These are phyloP conservation scores for Aaosphaeria pasadenensis DNA, from an alignment of 2,329 filamentous ascomycete genomes.

Conservation along the genomic window DNA sequence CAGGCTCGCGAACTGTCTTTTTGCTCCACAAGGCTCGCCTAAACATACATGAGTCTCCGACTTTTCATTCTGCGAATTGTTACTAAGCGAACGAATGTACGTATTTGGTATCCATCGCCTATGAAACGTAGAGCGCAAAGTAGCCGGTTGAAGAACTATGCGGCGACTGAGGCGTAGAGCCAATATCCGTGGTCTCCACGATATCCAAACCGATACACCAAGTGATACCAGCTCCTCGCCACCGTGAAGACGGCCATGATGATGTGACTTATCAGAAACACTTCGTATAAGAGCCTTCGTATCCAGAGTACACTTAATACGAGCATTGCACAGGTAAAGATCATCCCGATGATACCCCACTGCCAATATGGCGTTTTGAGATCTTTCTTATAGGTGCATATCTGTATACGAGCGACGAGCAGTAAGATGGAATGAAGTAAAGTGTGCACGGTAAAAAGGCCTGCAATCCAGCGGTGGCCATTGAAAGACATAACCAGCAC, in stretches of 20 bases:
- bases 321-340: slow-evolving; percentile 24
- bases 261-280: slow-evolving; percentile 35
- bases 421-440: slow-evolving; percentile 46
- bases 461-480: slow-evolving; percentile 37
- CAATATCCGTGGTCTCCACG: background rate
- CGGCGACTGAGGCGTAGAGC: background rate
- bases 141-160: background rate
- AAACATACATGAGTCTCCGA: no score
- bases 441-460: slow-evolving; percentile 45
- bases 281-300: slow-evolving; percentile 28
- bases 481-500: slow-evolving; percentile 1
- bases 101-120: background rate
- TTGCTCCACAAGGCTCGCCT: background rate
- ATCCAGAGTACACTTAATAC: slow-evolving; percentile 24
- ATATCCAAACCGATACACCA: background rate
- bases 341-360: slow-evolving; percentile 39
- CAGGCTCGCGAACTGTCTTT: background rate
- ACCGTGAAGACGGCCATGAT: slow-evolving; percentile 27
- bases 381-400: slow-evolving; percentile 16
- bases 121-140: background rate
- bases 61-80: no score
- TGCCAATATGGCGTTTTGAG: slow-evolving; percentile 25
- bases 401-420: slow-evolving; percentile 30
- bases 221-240: slow-evolving; percentile 30
- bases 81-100: no score